These are phyloP conservation scores for Rhizophora mangle DNA, from an alignment of 345 rosid genomes.

Conservation along the genomic window DNA sequence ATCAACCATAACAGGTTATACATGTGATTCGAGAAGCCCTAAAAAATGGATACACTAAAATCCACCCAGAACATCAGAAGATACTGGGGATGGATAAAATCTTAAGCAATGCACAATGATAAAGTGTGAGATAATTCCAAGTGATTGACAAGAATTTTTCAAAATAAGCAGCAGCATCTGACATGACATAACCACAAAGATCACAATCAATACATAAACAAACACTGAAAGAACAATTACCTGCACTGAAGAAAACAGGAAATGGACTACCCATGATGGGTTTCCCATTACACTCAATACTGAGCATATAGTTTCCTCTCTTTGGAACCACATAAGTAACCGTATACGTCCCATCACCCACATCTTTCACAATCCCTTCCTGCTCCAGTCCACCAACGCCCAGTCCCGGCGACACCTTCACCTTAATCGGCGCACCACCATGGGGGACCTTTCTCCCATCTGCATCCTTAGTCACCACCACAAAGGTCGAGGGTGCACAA, in stretches of 20 bases:
- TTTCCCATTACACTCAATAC: slow-evolving; percentile 76
- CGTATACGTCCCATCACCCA: slow-evolving; percentile 84
- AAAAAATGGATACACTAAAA: too few species aligned
- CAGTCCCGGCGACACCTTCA: slow-evolving; percentile 77
- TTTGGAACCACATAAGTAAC: slow-evolving; percentile 94
- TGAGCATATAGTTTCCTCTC: slow-evolving; percentile 96
- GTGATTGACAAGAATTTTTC: too few species aligned
- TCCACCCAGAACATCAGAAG: too few species aligned
- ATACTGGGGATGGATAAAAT: too few species aligned
- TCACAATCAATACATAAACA: neutral
- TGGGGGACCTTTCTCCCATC: slow-evolving; percentile 80
- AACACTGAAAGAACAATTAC: slow-evolving; percentile 27
- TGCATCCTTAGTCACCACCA: slow-evolving; percentile 74
- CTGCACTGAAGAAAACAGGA: slow-evolving; percentile 97
- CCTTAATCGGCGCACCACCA: slow-evolving; percentile 75
- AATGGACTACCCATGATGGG: slow-evolving; percentile 96
- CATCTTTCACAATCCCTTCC: slow-evolving; percentile 87
- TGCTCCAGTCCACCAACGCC: slow-evolving; percentile 95
- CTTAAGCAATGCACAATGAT: too few species aligned
- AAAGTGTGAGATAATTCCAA: too few species aligned
- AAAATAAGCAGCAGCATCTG: too few species aligned
- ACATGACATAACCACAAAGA: too few species aligned
- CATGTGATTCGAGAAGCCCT: too few species aligned
- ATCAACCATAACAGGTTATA: too few species aligned
- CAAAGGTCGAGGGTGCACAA: slow-evolving; percentile 73